These are phyloP conservation scores for Aaosphaeria pasadenensis DNA, from an alignment of 2,329 filamentous ascomycete genomes.

Conservation along the genomic window DNA sequence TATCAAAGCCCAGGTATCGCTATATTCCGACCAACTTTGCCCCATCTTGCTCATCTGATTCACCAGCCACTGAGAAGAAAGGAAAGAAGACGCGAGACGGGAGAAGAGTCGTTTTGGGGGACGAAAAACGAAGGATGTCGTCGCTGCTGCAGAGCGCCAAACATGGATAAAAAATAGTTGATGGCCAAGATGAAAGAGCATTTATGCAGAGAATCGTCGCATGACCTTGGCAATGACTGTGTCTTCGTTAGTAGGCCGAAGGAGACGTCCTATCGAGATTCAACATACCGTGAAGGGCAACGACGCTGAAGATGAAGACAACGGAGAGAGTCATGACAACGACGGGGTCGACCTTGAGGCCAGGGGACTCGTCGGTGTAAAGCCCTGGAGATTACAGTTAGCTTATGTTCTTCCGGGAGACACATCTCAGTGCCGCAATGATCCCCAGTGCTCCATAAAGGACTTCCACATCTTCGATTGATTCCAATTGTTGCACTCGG, in stretches of 20 bases:
- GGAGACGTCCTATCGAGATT: background rate
- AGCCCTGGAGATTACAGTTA: constrained; percentile 57
- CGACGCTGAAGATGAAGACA: constrained; percentile 98
- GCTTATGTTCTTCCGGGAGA: background rate
- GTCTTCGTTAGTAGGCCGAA: constrained; percentile 10
- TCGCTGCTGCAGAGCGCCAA: constrained; percentile 19
- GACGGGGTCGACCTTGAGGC: constrained; percentile 95
- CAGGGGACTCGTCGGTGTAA: constrained; percentile 97
- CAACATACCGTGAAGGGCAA: constrained; percentile 88
- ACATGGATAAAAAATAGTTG: constrained; percentile 7
- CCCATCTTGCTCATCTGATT: constrained; percentile 11
- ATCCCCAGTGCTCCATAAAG: no score
- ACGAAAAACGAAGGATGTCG: constrained; percentile 1
- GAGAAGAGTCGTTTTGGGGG: constrained; percentile 2
- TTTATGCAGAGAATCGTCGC: constrained; percentile 70
- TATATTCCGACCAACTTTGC: constrained; percentile 14
- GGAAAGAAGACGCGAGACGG: constrained; percentile 1
- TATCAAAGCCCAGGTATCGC: background rate
- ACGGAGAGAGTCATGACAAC: constrained; percentile 94
- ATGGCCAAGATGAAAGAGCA: constrained; percentile 1
- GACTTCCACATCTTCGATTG: background rate
- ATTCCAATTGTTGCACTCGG: background rate
- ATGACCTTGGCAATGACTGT: constrained; percentile 94
- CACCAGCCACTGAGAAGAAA: constrained; percentile 5
- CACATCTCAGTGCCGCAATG: no score